These are phyloP conservation scores for Apiotrichum mycotoxinovorans DNA, from an alignment of 1,284 basidiomycete species.

Conservation along the genomic window DNA sequence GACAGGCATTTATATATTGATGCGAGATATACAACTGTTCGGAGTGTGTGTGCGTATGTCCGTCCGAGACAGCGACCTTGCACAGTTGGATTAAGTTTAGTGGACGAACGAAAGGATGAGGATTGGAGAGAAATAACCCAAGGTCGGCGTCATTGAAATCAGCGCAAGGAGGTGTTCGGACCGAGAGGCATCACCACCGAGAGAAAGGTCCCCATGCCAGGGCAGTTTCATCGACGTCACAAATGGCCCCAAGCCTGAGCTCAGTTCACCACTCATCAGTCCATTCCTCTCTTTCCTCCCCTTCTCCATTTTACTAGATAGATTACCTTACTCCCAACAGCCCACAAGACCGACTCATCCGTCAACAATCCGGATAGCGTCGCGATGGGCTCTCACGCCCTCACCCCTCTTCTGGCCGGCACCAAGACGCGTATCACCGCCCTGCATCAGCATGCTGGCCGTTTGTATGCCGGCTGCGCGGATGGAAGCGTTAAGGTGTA, in stretches of 20 bases:
- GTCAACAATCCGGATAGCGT: no score
- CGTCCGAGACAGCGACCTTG: no score
- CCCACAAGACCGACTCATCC: background rate
- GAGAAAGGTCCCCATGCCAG: no score
- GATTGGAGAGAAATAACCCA: no score
- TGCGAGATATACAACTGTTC: no score
- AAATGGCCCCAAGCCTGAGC: no score
- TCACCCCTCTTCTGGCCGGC: slow-evolving; percentile 32
- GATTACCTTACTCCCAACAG: background rate
- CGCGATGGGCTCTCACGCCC: slow-evolving; percentile 29
- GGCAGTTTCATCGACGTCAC: background rate
- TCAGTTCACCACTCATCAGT: no score
- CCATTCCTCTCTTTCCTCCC: background rate
- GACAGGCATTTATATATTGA: background rate
- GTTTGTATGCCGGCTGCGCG: slow-evolving; percentile 70
- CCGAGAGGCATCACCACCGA: background rate
- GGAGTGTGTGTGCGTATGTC: no score
- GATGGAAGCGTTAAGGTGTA: slow-evolving; percentile 61
- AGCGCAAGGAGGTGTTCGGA: background rate
- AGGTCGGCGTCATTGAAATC: no score
- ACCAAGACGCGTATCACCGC: slow-evolving; percentile 36
- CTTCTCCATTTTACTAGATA: no score
- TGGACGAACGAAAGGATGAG: no score
- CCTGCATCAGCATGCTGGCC: slow-evolving; percentile 58
- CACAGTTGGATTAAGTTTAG: no score